Evolutionary conservation across 2,329 filamentous ascomycete genomes (phyloP).

Genomic region (Pseudogymnoascus sp.): DNA sequence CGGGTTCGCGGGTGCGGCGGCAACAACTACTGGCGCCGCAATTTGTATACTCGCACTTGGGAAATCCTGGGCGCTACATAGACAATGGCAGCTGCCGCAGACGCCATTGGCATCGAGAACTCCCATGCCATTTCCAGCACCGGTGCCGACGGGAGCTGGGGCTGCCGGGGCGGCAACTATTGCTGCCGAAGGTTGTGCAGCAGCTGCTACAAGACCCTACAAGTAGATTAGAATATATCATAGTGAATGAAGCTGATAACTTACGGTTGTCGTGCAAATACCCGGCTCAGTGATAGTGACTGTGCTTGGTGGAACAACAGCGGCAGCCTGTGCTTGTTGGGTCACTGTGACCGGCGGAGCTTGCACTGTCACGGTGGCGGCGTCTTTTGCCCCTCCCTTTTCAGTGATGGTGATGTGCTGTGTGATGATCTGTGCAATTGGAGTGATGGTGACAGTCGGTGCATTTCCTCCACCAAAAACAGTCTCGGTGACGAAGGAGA

Average conservation of each 20-base stretch:
- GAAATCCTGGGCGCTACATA: neutral
- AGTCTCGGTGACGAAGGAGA: conserved; percentile 33
- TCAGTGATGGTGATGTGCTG: conserved; percentile 18
- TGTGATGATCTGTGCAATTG: conserved; percentile 24
- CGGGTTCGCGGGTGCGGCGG: neutral
- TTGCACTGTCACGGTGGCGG: conserved; percentile 10
- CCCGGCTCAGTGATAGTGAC: neutral
- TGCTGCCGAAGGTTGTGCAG: neutral
- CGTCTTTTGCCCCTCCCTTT: conserved; percentile 12
- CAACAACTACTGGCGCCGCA: neutral
- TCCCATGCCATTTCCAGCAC: neutral
- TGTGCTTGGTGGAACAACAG: neutral
- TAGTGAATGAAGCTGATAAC: neutral
- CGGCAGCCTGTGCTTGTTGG: neutral
- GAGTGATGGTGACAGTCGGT: conserved; percentile 34
- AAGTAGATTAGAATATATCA: neutral
- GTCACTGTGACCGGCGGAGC: conserved; percentile 8
- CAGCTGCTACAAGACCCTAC: neutral
- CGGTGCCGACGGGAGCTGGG: neutral
- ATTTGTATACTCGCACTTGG: neutral
- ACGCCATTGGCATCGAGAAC: neutral
- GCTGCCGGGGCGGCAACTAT: neutral
- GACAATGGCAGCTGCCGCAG: neutral
- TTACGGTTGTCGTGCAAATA: neutral
- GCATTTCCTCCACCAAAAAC: conserved; percentile 27